Base-by-base conservation (phyloP, 371 early-diverging fungal genomes). In the Mucor ambiguus region DNA sequence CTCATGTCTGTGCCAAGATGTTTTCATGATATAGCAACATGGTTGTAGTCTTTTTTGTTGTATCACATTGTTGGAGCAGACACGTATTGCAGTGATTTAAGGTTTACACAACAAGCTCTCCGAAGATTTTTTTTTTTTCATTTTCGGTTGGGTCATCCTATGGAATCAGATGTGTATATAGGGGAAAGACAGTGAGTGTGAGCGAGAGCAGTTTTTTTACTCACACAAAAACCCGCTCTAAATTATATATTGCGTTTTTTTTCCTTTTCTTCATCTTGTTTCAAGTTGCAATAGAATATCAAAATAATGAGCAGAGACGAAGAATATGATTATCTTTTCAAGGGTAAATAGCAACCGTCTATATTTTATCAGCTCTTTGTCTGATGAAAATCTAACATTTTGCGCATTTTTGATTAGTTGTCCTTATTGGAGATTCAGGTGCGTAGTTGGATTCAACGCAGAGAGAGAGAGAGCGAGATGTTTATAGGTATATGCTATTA, bases 401-500 rank as follows among this genome's bases (percentile, higher is more conserved):
- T 43, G 54, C 10, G 18, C 38, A 24, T 10, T 30, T 61, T 66
- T 32, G 59, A 33, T 12, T 69, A 95, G 98, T 99, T 82, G 99
- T 99, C 28, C 87, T 99, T 58, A 99, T 99, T 85, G 99, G 99
- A 49, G 99, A 99, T 79, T 98, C 99, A 28, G 98, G 52, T 52
- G 1, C 14, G 22, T 28, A 41, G 41, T 41, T 16, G 41, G 41
- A 41, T 41, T 14, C 18, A 16, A 18, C 41, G 18, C 41, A 18
- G 18, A 41, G 5, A 41, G 18, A 18, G 18, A 41, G 5, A 41
- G 18, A 6, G 2, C 28, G 14, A 26, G 16, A 52, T 52, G 14
- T 24, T 52, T 24, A 48, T 20, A 8, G 24, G 24, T 48, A 18
- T 41, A 5, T 41, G 41, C 41, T 41, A 8, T 14, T 52, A 52